Conservation (phyloP, 2,329 filamentous ascomycete species). For the Calonectria leucothoes region DNA sequence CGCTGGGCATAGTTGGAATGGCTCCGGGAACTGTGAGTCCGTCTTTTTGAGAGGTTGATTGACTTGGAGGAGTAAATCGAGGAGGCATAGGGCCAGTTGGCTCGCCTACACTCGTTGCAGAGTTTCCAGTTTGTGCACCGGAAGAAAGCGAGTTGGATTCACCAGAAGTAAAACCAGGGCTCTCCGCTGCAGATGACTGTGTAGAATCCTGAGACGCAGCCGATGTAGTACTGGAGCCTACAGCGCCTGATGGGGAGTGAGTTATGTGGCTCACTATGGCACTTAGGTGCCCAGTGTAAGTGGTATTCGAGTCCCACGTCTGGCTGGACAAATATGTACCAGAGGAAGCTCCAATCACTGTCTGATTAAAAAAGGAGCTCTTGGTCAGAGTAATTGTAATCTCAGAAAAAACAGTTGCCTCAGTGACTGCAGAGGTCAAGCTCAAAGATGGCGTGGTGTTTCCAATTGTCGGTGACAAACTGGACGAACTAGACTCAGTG, state of each 20-base stretch:
- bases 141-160: background rate
- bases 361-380: background rate
- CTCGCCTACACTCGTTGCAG: background rate
- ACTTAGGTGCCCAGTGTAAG: background rate
- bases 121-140: background rate
- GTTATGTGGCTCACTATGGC: background rate
- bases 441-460: background rate
- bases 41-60: background rate
- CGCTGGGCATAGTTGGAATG: background rate
- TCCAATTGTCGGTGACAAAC: background rate
- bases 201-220: background rate
- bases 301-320: background rate
- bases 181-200: background rate
- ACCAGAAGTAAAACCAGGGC: background rate
- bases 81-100: background rate
- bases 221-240: background rate
- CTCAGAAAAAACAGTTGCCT: background rate
- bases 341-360: background rate
- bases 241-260: background rate
- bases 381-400: background rate
- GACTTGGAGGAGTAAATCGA: background rate
- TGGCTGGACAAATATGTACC: background rate
- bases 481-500: background rate
- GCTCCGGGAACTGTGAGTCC: background rate
- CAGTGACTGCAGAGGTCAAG: background rate